Base-by-base conservation (phyloP, 2,329 filamentous ascomycete species). In the Aspergillus novofumigatus region DNA sequence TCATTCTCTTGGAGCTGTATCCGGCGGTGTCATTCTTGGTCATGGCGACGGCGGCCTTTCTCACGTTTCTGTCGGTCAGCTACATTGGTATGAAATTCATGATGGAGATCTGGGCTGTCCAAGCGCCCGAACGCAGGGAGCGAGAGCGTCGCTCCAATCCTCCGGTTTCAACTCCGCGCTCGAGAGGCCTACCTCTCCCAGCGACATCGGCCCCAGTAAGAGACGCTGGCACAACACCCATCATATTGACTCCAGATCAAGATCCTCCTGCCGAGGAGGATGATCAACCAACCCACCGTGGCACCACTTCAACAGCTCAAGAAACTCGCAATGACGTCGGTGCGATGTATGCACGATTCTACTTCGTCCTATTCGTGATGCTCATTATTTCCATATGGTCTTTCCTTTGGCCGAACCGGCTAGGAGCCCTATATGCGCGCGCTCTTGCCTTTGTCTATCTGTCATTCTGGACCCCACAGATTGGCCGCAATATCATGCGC, bases 401-500 rank as follows among this genome's bases (percentile, higher is more conserved):
- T 23, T 78, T 80, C 29, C 78, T 83, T 1, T 84, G 84, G 74
- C 83, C 84, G 1, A 72, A 77, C 3, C 74, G 76, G 1, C 68
- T 82, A 2, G 80, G 81, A 25, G 77, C 78, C 2, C 69, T 80
- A 45, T 88, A 86, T 71, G 80, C 80, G 60, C 81, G 92, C 69
- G 62, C 81, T 2, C 77, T 96, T 23, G 81, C 84, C 2, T 85
- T 93, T 65, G 63, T 83, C 53, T 97, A 97, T 70, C 83, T 97
- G 48, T 96, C 92, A 21, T 87, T 97, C 69, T 97, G 93, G 93
- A 71, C 87, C 0, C 93, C 94, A 0, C 94, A 99, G 72, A 96
- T 97, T 64, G 85, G 89, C 69, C 90, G 94, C 60, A 99, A 99
- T 72, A 81, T 89, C 53, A 86, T 90, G 74, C 90, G 93, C 54